phyloP scores from a whole-genome alignment of 805 yeast species.

The Yarrowia bubula region DNA sequence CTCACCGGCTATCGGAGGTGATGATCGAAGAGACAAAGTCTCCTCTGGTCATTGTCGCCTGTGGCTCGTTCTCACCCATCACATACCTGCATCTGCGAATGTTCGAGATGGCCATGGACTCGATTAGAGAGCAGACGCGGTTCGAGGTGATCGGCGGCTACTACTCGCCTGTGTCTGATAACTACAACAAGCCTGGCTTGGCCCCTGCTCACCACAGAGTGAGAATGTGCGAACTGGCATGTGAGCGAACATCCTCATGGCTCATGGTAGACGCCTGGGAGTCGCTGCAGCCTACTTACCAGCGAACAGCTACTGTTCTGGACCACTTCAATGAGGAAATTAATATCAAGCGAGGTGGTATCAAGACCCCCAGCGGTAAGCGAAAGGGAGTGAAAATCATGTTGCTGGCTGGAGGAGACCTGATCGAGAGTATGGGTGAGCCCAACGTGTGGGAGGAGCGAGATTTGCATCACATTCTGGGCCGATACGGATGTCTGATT shows the following conservation, averaged over 20 bases:
- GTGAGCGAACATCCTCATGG: slow-evolving; percentile 96
- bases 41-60: slow-evolving; percentile 93
- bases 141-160: slow-evolving; percentile 96
- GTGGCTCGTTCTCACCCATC: slow-evolving; percentile 95
- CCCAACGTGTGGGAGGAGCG: slow-evolving; percentile 98
- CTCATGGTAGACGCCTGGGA: slow-evolving; percentile 99
- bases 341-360: slow-evolving; percentile 85
- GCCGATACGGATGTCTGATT: slow-evolving; percentile 92
- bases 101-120: slow-evolving; percentile 98
- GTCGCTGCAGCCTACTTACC: slow-evolving; percentile 82
- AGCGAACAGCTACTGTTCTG: slow-evolving; percentile 90
- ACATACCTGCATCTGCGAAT: slow-evolving; percentile 92
- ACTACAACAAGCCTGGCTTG: slow-evolving; percentile 87
- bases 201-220: slow-evolving; percentile 89
- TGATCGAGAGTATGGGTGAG: slow-evolving; percentile 99
- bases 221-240: slow-evolving; percentile 96
- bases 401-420: slow-evolving; percentile 96
- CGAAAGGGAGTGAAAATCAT: slow-evolving; percentile 85
- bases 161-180: slow-evolving; percentile 88
- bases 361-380: slow-evolving; percentile 48
- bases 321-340: slow-evolving; percentile 97
- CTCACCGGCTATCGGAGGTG: slow-evolving; percentile 73
- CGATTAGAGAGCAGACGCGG: slow-evolving; percentile 84
- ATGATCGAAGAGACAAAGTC: slow-evolving; percentile 71
- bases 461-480: slow-evolving; percentile 91